Base-by-base conservation (phyloP, 495 filamentous ascomycete genomes). In the Penicillium coprophilum region DNA sequence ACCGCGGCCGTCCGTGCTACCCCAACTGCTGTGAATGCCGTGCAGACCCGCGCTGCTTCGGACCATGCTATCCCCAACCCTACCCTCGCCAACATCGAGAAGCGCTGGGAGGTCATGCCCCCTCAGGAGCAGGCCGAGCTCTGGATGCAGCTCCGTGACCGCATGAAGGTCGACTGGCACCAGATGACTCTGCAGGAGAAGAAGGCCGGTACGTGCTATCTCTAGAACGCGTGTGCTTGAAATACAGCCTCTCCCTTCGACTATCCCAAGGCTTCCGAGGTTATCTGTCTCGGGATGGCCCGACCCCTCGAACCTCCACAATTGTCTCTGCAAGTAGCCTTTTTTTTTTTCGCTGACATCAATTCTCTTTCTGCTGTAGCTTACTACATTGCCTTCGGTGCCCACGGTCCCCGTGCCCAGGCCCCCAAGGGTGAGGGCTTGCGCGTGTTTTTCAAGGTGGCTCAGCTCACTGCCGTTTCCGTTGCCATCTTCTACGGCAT, bases 111-210 rank as follows among this genome's bases (percentile, higher is more conserved):
- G 80, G 82, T 71, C 54, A 89, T 98, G 89, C 92, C 91, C 36
- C 91, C 92, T 54, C 90, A 95, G 80, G 94, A 98, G 84, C 94
- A 98, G 85, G 94, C 95, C 57, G 94, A 97, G 70, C 77, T 98
- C 64, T 98, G 93, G 93, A 98, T 98, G 94, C 80, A 87, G 65
- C 80, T 98, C 71, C 81, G 94, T 66, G 94, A 98, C 79, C 87
- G 94, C 66, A 97, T 97, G 94, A 97, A 96, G 89, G 85, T 80
- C 60, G 89, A 90, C 75, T 98, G 94, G 94, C 82, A 87, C 67
- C 90, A 97, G 65, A 80, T 98, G 82, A 98, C 94, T 28, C 39
- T 92, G 60, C 85, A 91, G 75, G 94, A 98, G 82, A 96, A 97
- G 89, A 97, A 95, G 81, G 95, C 94, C 68, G 93, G 94, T 97